Percentiles rank a stretch among this genome's conserved stretches.
Evolutionary conservation across 148 eudicot genomes (phyloP).

Genomic region (Vaccinium myrtillus): DNA sequence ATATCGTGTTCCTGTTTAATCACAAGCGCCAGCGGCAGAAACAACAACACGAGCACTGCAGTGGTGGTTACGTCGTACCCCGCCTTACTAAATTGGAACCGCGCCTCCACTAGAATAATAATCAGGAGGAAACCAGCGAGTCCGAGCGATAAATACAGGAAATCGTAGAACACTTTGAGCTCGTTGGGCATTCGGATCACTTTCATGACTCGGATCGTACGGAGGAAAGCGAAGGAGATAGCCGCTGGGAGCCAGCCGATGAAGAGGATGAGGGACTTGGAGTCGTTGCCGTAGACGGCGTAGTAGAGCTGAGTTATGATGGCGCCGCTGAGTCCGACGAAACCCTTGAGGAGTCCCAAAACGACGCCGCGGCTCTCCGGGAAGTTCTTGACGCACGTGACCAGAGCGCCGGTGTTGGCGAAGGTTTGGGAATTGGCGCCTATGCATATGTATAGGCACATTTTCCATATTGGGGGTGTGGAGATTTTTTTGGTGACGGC

Average conservation of each 20-base stretch:
- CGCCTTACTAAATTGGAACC: not conserved
- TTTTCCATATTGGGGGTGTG: slow-evolving; percentile 37
- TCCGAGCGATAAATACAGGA: slow-evolving; percentile 36
- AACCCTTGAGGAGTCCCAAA: slow-evolving; percentile 46
- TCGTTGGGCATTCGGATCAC: slow-evolving; percentile 28
- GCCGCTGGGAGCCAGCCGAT: slow-evolving; percentile 49
- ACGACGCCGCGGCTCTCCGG: slow-evolving; percentile 49
- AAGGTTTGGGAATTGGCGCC: slow-evolving; percentile 47
- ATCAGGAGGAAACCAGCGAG: slow-evolving; percentile 41
- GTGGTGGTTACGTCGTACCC: slow-evolving; percentile 25
- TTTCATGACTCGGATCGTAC: slow-evolving; percentile 36
- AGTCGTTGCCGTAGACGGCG: slow-evolving; percentile 27
- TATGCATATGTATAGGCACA: slow-evolving; percentile 46
- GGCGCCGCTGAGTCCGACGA: slow-evolving; percentile 45
- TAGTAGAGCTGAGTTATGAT: slow-evolving; percentile 36
- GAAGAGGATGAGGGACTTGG: slow-evolving; percentile 34
- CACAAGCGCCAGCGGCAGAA: slow-evolving; percentile 30
- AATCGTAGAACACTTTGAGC: slow-evolving; percentile 38
- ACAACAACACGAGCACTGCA: slow-evolving; percentile 21
- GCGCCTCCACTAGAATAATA: slow-evolving; percentile 23
- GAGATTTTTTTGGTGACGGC: slow-evolving; percentile 37
- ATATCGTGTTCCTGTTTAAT: slow-evolving; percentile 23
- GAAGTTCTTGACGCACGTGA: slow-evolving; percentile 46
- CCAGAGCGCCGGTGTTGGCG: slow-evolving; percentile 49
- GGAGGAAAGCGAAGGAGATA: slow-evolving; percentile 31